Evolutionary conservation across 768 basidiomycete genomes (phyloP).

Genomic region (Wakefieldia striispora): DNA sequence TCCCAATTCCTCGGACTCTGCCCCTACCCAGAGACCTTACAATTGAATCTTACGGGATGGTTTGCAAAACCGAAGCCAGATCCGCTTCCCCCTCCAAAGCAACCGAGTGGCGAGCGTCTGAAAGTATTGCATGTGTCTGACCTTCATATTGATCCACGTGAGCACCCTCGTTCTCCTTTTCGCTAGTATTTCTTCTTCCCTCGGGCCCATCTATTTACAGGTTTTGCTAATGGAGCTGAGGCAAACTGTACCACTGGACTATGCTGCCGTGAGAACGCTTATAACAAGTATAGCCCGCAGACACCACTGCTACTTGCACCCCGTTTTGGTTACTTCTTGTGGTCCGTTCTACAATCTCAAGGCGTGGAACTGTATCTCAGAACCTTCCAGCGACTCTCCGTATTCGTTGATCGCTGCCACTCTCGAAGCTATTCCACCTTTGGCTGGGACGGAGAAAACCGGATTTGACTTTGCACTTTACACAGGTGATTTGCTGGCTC

Average conservation of each 20-base stretch:
- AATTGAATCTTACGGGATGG: slow-evolving; percentile 65
- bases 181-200: neutral
- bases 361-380: neutral
- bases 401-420: slow-evolving; percentile 57
- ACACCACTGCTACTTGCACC: slow-evolving; percentile 57
- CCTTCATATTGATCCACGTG: slow-evolving; percentile 73
- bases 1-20: slow-evolving; percentile 58
- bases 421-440: slow-evolving; percentile 62
- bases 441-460: slow-evolving; percentile 57
- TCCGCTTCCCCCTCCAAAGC: slow-evolving; percentile 56
- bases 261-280: slow-evolving; percentile 60
- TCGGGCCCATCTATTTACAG: slow-evolving; percentile 32
- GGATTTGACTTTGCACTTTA: slow-evolving; percentile 67
- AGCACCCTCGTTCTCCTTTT: slow-evolving; percentile 10
- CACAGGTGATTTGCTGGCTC: slow-evolving; percentile 74
- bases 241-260: slow-evolving; percentile 66
- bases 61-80: slow-evolving; percentile 77
- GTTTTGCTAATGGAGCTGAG: slow-evolving; percentile 67
- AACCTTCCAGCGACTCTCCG: slow-evolving; percentile 54
- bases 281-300: slow-evolving; percentile 51
- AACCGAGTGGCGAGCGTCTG: slow-evolving; percentile 60
- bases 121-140: slow-evolving; percentile 80
- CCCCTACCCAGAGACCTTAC: slow-evolving; percentile 52
- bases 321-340: slow-evolving; percentile 62
- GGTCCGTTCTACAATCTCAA: slow-evolving; percentile 35